Evolutionary conservation across 306 rosid genomes (phyloP).

Genomic region (Vigna angularis): DNA sequence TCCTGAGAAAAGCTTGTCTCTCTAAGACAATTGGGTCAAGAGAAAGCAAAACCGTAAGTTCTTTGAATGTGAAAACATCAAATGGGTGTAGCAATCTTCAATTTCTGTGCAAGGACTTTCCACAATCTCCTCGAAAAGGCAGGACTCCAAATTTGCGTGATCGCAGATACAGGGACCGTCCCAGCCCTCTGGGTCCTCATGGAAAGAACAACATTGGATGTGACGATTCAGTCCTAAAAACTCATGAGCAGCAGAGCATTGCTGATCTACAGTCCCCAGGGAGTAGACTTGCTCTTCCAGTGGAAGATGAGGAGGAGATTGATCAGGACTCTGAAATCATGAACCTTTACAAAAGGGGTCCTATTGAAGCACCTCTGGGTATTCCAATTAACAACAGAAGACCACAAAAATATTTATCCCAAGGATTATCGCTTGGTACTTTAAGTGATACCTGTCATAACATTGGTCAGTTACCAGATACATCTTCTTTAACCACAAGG

Average conservation of each 20-base stretch:
- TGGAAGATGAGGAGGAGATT: conserved; percentile 73
- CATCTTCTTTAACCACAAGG: conserved; percentile 57
- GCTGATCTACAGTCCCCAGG: conserved; percentile 52
- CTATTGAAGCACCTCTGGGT: conserved; percentile 72
- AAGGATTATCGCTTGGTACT: conserved; percentile 34
- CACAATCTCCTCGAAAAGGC: conserved; percentile 64
- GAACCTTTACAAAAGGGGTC: conserved; percentile 43
- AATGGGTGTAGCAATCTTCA: conserved; percentile 60
- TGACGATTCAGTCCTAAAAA: conserved; percentile 49
- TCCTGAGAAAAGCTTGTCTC: conserved; percentile 58
- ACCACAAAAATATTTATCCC: conserved; percentile 33
- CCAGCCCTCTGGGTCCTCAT: conserved; percentile 60
- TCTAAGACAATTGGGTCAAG: conserved; percentile 47
- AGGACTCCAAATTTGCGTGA: conserved; percentile 67
- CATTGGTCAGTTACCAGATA: conserved; percentile 60
- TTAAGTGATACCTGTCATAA: conserved; percentile 54
- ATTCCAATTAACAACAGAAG: conserved; percentile 51
- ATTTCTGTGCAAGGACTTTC: conserved; percentile 54
- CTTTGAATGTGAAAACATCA: conserved; percentile 48
- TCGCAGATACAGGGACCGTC: conserved; percentile 60
- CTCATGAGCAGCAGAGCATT: conserved; percentile 55
- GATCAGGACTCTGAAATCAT: conserved; percentile 57
- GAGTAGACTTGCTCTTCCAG: conserved; percentile 53
- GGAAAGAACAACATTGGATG: conserved; percentile 50
- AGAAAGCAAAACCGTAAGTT: conserved; percentile 40